Evolutionary conservation across 495 filamentous ascomycete species (phyloP).

Genomic region (Bathelium albidoporum): DNA sequence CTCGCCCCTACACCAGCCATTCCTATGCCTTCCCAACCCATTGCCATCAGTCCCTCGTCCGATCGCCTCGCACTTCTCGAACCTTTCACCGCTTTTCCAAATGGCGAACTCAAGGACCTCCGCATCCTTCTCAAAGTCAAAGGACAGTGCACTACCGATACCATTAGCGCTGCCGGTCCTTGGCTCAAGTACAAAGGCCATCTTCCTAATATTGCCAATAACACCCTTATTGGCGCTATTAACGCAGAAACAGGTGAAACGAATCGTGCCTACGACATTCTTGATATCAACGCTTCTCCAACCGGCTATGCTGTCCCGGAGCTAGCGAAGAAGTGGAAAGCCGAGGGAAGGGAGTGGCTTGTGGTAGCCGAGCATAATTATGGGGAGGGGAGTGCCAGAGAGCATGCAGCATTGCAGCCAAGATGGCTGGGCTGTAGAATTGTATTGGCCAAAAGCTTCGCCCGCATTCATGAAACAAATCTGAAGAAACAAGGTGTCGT

Average conservation of each 20-base stretch:
- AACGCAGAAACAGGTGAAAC: conserved; percentile 88
- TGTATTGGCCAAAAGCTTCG: conserved; percentile 85
- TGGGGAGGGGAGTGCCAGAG: conserved; percentile 87
- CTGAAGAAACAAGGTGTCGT: conserved; percentile 98
- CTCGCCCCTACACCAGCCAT: conserved; percentile 62
- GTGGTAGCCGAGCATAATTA: conserved; percentile 97
- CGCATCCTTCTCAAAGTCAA: conserved; percentile 87
- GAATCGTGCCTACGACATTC: conserved; percentile 81
- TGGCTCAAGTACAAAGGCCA: conserved; percentile 99
- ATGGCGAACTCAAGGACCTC: conserved; percentile 58
- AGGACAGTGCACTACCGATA: conserved; percentile 97
- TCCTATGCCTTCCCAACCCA: conserved; percentile 52
- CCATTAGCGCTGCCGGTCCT: conserved; percentile 91
- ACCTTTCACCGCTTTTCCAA: conserved; percentile 79
- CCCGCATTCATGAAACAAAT: conserved; percentile 97
- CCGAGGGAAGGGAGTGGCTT: conserved; percentile 62
- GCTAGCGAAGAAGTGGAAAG: conserved; percentile 71
- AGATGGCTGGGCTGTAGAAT: conserved; percentile 82
- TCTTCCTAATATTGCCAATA: conserved; percentile 90
- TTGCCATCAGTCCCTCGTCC: conserved; percentile 74
- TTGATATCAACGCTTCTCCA: conserved; percentile 61
- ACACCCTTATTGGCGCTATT: conserved; percentile 89
- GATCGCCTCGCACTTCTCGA: conserved; percentile 83
- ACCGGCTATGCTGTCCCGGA: conserved; percentile 62
- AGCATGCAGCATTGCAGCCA: conserved; percentile 95